Conservation (phyloP, 192 early-diverging fungal genomes). For the Coemansia sp. region DNA sequence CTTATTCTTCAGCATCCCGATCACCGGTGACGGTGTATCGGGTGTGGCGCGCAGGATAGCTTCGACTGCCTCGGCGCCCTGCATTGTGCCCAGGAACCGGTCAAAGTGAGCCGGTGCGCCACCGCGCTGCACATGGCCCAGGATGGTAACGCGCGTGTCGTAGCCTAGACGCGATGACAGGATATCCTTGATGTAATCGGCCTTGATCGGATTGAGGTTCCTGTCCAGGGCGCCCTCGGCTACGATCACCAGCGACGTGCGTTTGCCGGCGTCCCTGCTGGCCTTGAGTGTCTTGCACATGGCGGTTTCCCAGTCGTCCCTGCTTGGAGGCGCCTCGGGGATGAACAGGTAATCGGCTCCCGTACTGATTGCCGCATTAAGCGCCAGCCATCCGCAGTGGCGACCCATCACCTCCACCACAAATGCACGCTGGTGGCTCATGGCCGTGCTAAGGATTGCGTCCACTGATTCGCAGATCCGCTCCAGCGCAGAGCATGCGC, state of each 20-base stretch:
- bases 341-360: conserved; percentile 97
- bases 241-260: conserved; percentile 93
- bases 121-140: conserved; percentile 96
- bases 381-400: conserved; percentile 94
- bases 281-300: conserved; percentile 80
- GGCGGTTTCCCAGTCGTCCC: conserved; percentile 82
- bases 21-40: conserved; percentile 87
- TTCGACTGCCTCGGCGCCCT: conserved; percentile 92
- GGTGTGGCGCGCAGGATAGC: conserved; percentile 84
- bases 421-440: conserved; percentile 94
- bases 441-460: conserved; percentile 87
- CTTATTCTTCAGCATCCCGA: conserved; percentile 89
- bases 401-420: conserved; percentile 99
- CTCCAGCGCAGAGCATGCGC: conserved; percentile 88
- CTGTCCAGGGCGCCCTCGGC: conserved; percentile 95
- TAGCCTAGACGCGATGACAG: conserved; percentile 75
- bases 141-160: conserved; percentile 91
- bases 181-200: conserved; percentile 81
- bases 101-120: conserved; percentile 89
- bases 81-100: conserved; percentile 89
- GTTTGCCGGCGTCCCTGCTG: conserved; percentile 78
- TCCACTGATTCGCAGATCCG: conserved; percentile 96
- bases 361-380: conserved; percentile 82
- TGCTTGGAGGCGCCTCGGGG: conserved; percentile 87
- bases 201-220: conserved; percentile 81